phyloP scores from a whole-genome alignment of 2,329 filamentous ascomycete genomes.

The Curvularia lunata region DNA sequence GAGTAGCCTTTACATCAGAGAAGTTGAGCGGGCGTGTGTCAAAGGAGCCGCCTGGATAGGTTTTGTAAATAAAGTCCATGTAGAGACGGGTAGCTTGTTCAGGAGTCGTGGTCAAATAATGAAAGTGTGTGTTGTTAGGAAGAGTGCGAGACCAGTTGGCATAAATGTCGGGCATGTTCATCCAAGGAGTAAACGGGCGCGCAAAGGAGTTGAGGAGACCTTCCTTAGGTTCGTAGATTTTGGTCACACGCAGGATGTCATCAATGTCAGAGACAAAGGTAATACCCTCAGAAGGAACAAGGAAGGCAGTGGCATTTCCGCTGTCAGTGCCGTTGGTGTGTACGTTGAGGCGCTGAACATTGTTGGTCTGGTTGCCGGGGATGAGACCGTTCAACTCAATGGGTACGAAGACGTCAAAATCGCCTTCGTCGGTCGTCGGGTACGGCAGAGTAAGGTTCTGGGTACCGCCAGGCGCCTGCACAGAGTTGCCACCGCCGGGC shows the following conservation, averaged over 20 bases:
- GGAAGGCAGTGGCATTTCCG: constrained; percentile 77
- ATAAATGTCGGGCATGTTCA: constrained; percentile 82
- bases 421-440: constrained; percentile 69
- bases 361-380: constrained; percentile 68
- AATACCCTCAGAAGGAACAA: constrained; percentile 72
- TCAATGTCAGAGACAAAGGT: constrained; percentile 81
- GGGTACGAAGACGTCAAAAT: constrained; percentile 74
- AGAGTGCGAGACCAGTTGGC: constrained; percentile 74
- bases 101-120: constrained; percentile 81
- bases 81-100: constrained; percentile 79
- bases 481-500: constrained; percentile 57
- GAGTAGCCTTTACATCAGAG: constrained; percentile 73
- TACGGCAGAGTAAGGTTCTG: constrained; percentile 70
- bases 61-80: constrained; percentile 80
- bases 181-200: constrained; percentile 71
- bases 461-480: constrained; percentile 63
- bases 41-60: constrained; percentile 77
- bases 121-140: constrained; percentile 71
- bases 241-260: constrained; percentile 79
- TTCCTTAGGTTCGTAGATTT: constrained; percentile 77
- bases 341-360: constrained; percentile 72
- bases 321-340: constrained; percentile 68
- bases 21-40: constrained; percentile 79
- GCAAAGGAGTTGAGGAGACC: constrained; percentile 80
- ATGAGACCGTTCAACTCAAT: constrained; percentile 63